Conservation (phyloP, 116 monocot genomes). For the Thalassia testudinum region DNA sequence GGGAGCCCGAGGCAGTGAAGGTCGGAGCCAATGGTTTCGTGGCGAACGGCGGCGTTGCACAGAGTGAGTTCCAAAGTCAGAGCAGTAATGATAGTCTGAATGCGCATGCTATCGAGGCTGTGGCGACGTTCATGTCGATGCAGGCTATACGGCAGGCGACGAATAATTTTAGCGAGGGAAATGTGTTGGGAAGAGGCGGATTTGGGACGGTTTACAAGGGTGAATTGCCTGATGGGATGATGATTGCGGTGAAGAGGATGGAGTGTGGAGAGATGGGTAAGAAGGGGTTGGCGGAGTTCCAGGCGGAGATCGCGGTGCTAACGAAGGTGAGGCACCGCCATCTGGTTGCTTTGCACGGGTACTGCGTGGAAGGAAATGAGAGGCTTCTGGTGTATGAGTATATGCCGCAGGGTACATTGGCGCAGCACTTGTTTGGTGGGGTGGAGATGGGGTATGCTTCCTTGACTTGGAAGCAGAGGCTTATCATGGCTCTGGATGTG, state of each 20-base stretch:
- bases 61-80: conserved; percentile 12
- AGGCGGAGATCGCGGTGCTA: conserved; percentile 36
- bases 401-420: conserved; percentile 46
- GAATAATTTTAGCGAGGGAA: conserved; percentile 39
- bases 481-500: conserved; percentile 42
- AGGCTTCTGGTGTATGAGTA: conserved; percentile 26
- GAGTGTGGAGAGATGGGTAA: conserved; percentile 19
- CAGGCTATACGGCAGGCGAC: conserved; percentile 43
- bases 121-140: conserved; percentile 36
- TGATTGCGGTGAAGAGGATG: conserved; percentile 49
- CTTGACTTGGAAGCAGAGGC: conserved; percentile 44
- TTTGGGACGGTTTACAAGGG: conserved; percentile 74
- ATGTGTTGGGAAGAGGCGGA: conserved; percentile 55
- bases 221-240: conserved; percentile 29
- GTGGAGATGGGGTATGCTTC: conserved; percentile 5
- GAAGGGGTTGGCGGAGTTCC: conserved; percentile 26
- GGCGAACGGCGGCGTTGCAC: conserved; percentile 3
- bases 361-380: conserved; percentile 37
- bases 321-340: conserved; percentile 40
- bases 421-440: conserved; percentile 31
- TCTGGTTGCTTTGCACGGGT: conserved; percentile 42
- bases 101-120: conserved; percentile 22
- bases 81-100: conserved; percentile 1
- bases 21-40: conserved; percentile 3
- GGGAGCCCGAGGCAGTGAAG: conserved; percentile 6